Percentiles rank a stretch among this genome's conserved stretches.
phyloP scores from a whole-genome alignment of 768 basidiomycete genomes.

The Lepiota venenata region DNA sequence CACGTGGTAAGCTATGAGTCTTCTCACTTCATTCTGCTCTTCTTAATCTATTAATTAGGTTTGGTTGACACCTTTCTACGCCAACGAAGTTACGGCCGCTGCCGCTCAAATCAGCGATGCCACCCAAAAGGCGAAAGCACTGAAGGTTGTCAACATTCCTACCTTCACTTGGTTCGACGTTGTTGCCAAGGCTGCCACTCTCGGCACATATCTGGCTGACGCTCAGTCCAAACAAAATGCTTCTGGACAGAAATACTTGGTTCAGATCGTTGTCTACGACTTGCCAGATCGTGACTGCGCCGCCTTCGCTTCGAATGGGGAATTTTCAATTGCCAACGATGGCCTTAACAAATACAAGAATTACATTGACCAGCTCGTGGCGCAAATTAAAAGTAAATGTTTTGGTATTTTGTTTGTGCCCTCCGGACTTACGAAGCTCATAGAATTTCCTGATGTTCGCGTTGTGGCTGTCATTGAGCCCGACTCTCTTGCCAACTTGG shows the following conservation, averaged over 20 bases:
- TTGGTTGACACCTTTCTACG: constrained; percentile 55
- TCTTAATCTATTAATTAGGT: constrained; percentile 26
- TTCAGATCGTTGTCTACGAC: constrained; percentile 56
- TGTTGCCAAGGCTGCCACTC: constrained; percentile 48
- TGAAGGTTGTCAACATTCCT: constrained; percentile 52
- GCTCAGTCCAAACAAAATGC: constrained; percentile 43
- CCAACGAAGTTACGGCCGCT: constrained; percentile 49
- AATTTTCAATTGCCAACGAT: constrained; percentile 55
- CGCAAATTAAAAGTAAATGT: constrained; percentile 46
- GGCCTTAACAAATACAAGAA: constrained; percentile 51
- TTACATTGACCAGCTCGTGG: constrained; percentile 63
- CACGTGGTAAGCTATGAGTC: constrained; percentile 30
- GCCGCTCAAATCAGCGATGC: constrained; percentile 46
- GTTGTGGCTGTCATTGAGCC: constrained; percentile 67
- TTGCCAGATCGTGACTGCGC: constrained; percentile 67
- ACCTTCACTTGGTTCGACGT: constrained; percentile 63
- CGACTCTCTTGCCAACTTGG: constrained; percentile 65
- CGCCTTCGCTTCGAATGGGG: constrained; percentile 63
- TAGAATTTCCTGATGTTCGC: constrained; percentile 56
- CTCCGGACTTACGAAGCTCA: background rate
- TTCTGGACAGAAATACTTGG: constrained; percentile 44
- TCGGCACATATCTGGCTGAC: constrained; percentile 56
- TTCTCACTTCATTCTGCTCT: background rate
- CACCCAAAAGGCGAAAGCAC: constrained; percentile 46
- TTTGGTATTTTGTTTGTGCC: background rate